A percentile compares a stretch with the other conserved stretches of the same genome.
Evolutionary conservation across 1,284 basidiomycete genomes (phyloP).

Genomic region (Inonotus obliquus): DNA sequence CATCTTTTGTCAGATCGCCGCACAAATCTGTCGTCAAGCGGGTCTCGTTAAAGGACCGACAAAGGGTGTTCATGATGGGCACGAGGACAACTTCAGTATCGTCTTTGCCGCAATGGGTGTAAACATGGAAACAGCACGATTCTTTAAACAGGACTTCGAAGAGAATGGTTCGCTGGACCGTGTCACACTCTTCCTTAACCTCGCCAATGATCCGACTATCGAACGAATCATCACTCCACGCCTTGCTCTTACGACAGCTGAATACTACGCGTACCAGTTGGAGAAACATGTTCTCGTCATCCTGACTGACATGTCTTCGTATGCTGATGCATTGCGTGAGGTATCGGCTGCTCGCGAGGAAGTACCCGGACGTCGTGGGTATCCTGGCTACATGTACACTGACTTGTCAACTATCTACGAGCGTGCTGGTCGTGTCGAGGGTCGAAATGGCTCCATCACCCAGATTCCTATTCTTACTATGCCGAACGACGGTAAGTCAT

Average conservation of each 20-base stretch:
- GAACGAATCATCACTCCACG: constrained; percentile 99
- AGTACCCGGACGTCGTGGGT: constrained; percentile 98
- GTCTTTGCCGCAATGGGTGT: constrained; percentile 99
- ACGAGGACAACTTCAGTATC: constrained; percentile 99
- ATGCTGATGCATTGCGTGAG: constrained; percentile 97
- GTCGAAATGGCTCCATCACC: constrained; percentile 98
- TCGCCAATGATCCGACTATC: constrained; percentile 99
- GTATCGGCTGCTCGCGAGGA: constrained; percentile 98
- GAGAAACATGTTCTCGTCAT: constrained; percentile 99
- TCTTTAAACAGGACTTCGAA: constrained; percentile 99
- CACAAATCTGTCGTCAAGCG: constrained; percentile 99
- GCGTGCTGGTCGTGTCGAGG: constrained; percentile 96
- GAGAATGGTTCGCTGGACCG: constrained; percentile 98
- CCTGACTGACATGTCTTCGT: constrained; percentile 98
- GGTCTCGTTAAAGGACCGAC: constrained; percentile 94
- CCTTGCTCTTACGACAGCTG: constrained; percentile 95
- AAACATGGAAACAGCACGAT: constrained; percentile 99
- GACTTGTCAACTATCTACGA: constrained; percentile 99
- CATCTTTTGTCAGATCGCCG: constrained; percentile 73
- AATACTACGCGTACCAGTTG: constrained; percentile 99
- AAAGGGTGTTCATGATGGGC: constrained; percentile 97
- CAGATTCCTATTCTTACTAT: constrained; percentile 99
- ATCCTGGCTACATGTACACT: constrained; percentile 99
- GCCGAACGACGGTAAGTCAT: constrained; percentile 91
- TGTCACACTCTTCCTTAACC: constrained; percentile 97